Base-by-base conservation (phyloP, 2,329 filamentous ascomycete species). In the Phaeosphaeriaceae sp. region DNA sequence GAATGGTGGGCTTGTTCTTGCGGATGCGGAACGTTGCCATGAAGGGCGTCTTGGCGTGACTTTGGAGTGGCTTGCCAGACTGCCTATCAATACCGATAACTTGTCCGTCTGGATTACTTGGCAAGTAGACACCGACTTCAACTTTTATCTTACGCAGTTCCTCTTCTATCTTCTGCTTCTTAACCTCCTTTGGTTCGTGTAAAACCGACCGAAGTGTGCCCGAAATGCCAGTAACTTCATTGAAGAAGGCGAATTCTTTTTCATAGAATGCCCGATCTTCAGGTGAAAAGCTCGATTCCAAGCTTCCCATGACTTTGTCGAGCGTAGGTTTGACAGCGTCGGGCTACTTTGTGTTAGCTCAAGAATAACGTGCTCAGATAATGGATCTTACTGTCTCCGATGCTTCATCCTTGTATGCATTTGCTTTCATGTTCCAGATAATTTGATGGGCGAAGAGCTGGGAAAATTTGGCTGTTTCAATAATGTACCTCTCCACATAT, bases 341-440 rank as follows among this genome's bases (percentile, higher is more conserved):
- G 16, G 94, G 92, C 82, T 89, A 34, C 32, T 2, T 3, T 34
- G 12, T 15, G n/a, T 34, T 11, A 34, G 32, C 17, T 16, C 16
- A 34, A n/a, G 7, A 15, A 9, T 4, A 41, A n/a, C 44, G 47
- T n/a, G n/a, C n/a, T 56, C 26, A 61, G 17, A 8, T 12, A 18
- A 3, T 34, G n/a, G 3, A 15, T 75, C 86, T 80, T 78, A 90
- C 87, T 56, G 96, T 84, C 63, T 88, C 85, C 12, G 88, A 92
- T 60, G 97, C 91, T 64, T 99, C 93, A 59, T 99, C 95, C 73
- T 97, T 99, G 81, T 90, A 99, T 1, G 92, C 90, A 72, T 99
- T 99, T 26, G 94, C 94, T 73, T 97, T 99, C 88, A 99, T 99
- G 72, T 99, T 99, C 94, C 95, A 99, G 69, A 99, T 99, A 60